Evolutionary conservation across 257 asterid species (phyloP).

Genomic region (Nicotiana tabacum): DNA sequence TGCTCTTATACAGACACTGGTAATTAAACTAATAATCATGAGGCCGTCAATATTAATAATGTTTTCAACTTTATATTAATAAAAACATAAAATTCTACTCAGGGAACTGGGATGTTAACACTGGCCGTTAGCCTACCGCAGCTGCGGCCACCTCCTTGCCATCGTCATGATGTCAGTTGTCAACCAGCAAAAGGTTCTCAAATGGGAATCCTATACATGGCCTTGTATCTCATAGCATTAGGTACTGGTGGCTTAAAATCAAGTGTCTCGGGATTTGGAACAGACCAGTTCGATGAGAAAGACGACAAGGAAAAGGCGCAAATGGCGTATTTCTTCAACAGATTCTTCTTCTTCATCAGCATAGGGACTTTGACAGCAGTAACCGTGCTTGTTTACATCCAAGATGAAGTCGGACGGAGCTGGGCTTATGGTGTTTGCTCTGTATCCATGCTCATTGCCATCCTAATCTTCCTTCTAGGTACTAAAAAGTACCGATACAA

Average conservation of each 20-base stretch:
- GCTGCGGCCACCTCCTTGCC: conserved; percentile 75
- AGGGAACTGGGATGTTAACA: conserved; percentile 78
- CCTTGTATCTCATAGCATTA: conserved; percentile 66
- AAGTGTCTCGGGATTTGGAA: conserved; percentile 83
- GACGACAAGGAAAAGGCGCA: conserved; percentile 71
- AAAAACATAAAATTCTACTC: background rate
- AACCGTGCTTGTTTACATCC: conserved; percentile 76
- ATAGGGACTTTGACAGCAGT: conserved; percentile 77
- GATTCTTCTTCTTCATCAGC: conserved; percentile 92
- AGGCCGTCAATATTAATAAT: background rate
- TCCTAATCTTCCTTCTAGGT: conserved; percentile 54
- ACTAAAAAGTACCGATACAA: conserved; percentile 63
- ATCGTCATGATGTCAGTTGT: conserved; percentile 28
- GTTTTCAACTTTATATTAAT: background rate
- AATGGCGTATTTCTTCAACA: conserved; percentile 71
- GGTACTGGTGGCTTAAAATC: conserved; percentile 96
- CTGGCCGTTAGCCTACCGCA: conserved; percentile 45
- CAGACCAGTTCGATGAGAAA: conserved; percentile 77
- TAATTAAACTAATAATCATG: conserved; percentile 2
- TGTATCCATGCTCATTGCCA: conserved; percentile 48
- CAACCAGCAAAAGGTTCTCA: conserved; percentile 56
- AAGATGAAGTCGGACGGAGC: conserved; percentile 73
- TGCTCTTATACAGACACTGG: conserved; percentile 52
- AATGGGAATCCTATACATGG: conserved; percentile 63
- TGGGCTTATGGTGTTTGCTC: conserved; percentile 76